These are phyloP conservation scores for Bruguiera sexangula DNA, from an alignment of 345 rosid genomes.

Conservation along the genomic window DNA sequence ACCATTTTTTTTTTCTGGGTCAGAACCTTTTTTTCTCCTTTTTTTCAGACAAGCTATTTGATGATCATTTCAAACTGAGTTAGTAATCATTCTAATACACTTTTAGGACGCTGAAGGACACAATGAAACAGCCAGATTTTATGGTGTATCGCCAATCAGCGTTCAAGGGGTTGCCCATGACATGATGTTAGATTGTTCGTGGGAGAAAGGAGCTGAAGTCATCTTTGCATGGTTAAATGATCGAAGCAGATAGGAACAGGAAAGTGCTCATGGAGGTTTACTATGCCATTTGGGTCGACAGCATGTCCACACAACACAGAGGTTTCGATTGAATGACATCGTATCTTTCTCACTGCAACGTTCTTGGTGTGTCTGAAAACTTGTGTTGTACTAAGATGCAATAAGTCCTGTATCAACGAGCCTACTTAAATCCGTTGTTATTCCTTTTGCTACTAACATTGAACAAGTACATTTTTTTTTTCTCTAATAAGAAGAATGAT, in stretches of 20 bases:
- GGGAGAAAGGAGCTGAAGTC: slow-evolving; percentile 66
- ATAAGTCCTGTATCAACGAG: no score
- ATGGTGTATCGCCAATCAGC: slow-evolving; percentile 53
- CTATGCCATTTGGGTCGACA: not conserved
- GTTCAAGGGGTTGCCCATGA: slow-evolving; percentile 81
- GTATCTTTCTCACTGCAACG: no score
- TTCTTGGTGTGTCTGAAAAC: no score
- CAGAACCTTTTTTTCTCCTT: no score
- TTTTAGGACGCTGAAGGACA: slow-evolving; percentile 63
- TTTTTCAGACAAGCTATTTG: not conserved
- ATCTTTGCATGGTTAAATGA: slow-evolving; percentile 56
- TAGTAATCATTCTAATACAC: not conserved
- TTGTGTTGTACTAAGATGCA: no score
- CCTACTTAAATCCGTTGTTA: no score
- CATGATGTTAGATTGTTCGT: slow-evolving; percentile 81
- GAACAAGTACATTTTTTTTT: no score
- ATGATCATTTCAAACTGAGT: not conserved
- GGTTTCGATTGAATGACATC: no score
- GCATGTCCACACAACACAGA: no score
- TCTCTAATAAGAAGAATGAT: no score
- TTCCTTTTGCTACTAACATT: no score
- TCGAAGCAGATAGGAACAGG: slow-evolving; percentile 8
- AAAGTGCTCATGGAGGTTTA: not conserved
- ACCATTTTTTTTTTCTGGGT: no score
- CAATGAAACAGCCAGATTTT: slow-evolving; percentile 59